phyloP scores from a whole-genome alignment of 2,329 filamentous ascomycete species.

The Cadophora gregata region DNA sequence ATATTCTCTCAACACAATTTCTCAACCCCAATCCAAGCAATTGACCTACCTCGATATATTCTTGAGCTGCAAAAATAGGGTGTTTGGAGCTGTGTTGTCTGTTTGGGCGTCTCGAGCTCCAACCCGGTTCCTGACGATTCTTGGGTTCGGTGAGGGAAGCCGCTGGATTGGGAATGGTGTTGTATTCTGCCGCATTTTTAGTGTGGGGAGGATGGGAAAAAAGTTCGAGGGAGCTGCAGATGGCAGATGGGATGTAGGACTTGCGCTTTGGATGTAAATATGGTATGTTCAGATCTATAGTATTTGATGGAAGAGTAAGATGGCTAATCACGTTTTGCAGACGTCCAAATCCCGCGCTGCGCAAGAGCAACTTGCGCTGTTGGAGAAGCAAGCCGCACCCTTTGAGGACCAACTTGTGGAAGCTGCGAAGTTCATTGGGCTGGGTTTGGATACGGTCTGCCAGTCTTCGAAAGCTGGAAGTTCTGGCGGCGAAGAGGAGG shows the following conservation, averaged over 20 bases:
- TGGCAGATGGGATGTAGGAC: not conserved
- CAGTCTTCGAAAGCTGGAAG: constrained; percentile 18
- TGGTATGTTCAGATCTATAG: constrained; percentile 26
- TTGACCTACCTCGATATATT: constrained; percentile 29
- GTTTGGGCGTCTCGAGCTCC: constrained; percentile 16
- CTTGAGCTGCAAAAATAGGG: constrained; percentile 11
- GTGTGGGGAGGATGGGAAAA: not conserved
- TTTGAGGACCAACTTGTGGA: constrained; percentile 45
- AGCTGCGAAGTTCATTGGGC: constrained; percentile 44
- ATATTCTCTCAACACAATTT: constrained; percentile 12
- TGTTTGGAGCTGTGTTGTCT: constrained; percentile 17
- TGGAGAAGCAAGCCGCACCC: constrained; percentile 45
- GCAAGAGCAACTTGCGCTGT: constrained; percentile 42
- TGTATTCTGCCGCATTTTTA: constrained; percentile 17
- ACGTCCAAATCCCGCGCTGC: constrained; percentile 41
- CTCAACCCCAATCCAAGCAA: constrained; percentile 10
- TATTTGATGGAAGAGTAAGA: not conserved
- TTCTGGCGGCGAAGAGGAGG: constrained; percentile 12
- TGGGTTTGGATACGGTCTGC: constrained; percentile 37
- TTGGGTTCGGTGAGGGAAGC: constrained; percentile 17
- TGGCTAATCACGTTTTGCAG: constrained; percentile 30
- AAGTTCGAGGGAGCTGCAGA: constrained; percentile 3
- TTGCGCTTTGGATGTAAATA: constrained; percentile 16
- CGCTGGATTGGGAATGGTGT: constrained; percentile 26
- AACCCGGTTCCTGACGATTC: constrained; percentile 20